Conservation (phyloP, 2,329 filamentous ascomycete genomes). For the Coleophoma cylindrospora region DNA sequence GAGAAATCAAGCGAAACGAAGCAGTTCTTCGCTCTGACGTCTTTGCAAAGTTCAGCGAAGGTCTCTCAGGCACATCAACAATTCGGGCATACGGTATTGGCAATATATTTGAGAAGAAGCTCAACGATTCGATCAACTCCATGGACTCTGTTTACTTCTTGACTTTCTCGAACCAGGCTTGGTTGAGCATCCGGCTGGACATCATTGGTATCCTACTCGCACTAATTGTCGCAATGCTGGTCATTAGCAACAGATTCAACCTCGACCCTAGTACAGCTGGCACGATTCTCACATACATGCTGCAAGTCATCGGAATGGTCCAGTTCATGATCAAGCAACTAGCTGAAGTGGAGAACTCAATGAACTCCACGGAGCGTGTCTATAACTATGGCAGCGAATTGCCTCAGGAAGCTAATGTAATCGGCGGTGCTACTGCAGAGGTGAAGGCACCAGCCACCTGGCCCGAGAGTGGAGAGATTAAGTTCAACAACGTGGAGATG, state of each 20-base stretch:
- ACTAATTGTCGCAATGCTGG: slow-evolving; percentile 85
- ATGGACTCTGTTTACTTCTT: slow-evolving; percentile 95
- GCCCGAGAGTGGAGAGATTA: slow-evolving; percentile 82
- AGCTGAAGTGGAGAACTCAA: slow-evolving; percentile 94
- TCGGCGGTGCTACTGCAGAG: slow-evolving; percentile 24
- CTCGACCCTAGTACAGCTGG: slow-evolving; percentile 82
- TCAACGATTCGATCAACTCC: slow-evolving; percentile 72
- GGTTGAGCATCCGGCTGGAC: slow-evolving; percentile 83
- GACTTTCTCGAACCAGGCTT: slow-evolving; percentile 92
- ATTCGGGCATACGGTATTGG: slow-evolving; percentile 87
- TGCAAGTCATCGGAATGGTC: slow-evolving; percentile 90
- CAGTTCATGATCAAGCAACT: slow-evolving; percentile 95
- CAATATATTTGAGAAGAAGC: slow-evolving; percentile 65
- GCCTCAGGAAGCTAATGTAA: slow-evolving; percentile 67
- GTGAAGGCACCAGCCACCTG: slow-evolving; percentile 56
- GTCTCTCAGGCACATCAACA: slow-evolving; percentile 74
- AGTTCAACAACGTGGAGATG: slow-evolving; percentile 73
- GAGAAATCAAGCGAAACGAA: slow-evolving; percentile 93
- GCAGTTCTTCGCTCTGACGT: slow-evolving; percentile 81
- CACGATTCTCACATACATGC: slow-evolving; percentile 86
- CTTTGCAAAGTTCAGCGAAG: slow-evolving; percentile 88
- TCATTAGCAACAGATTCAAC: slow-evolving; percentile 84
- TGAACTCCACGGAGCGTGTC: slow-evolving; percentile 92
- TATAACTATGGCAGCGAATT: slow-evolving; percentile 84
- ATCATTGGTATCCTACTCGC: slow-evolving; percentile 75